Base-by-base conservation (phyloP, 2,329 filamentous ascomycete species). In the Beauveria brongniartii region DNA sequence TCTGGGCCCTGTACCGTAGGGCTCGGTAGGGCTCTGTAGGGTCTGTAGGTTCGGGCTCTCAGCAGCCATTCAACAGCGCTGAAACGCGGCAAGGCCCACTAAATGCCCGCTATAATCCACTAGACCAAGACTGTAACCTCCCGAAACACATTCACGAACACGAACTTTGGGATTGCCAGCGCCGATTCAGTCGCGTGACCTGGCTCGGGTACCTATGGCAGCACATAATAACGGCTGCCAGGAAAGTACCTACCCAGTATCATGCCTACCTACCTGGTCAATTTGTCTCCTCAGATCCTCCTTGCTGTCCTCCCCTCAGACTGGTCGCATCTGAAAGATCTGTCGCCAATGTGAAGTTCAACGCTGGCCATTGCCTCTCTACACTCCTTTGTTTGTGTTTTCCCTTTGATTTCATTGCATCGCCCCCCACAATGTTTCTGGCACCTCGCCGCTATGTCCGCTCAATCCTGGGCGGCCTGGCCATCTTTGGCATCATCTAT, bases 371-470 rank as follows among this genome's bases (percentile, higher is more conserved):
- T 51, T 51, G 12, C 24, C 55, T 43, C 22, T 9, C 10, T 51
- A 14, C 48, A 26, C 48, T 59, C 56, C n/a, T 53, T 52, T 51
- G 20, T 59, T 43, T 44, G 24, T 59, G 40, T 43, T 44, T 20
- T 24, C 5, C 1, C 40, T n/a, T 26, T 53, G 6, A 37, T 47
- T 14, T 47, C 9, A 6, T 43, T 47, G 41, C 41, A 34, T n/a
- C 30, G 20, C n/a, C 30, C 9, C 41, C 7, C 58, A n/a, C 16
- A 30, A 60, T 60, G 58, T 51, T 60, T 30, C 22, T 41, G 5
- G 30, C 51, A 3, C 58, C 58, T 24, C 58, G 58, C 26, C 58
- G 58, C 20, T 60, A 60, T 37, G 58, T 60, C 16, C 58, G 58
- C 41, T 60, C 58, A 30, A 60, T 60, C 58, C 5, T 55, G 26